These are phyloP conservation scores for Lunularia cruciata DNA, from an alignment of 225 moss, liverwort and hornwort species.

Conservation along the genomic window DNA sequence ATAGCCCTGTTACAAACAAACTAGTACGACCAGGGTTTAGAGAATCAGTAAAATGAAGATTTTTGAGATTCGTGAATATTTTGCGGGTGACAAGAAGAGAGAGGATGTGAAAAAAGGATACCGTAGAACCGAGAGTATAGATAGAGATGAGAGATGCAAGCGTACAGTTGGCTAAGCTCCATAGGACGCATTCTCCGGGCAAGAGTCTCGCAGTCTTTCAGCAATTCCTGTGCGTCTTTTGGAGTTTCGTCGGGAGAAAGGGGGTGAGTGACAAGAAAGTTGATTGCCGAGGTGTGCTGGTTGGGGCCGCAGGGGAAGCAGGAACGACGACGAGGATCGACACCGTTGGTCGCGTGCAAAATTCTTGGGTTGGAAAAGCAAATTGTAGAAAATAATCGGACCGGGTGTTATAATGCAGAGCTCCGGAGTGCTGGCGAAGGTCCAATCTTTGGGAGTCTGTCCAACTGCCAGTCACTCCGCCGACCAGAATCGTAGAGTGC, in stretches of 20 bases:
- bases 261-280: background rate
- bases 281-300: background rate
- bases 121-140: background rate
- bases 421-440: conserved; percentile 18
- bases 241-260: background rate
- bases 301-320: background rate
- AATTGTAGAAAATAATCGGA: too few species aligned
- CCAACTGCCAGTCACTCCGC: conserved; percentile 18
- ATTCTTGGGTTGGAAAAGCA: background rate
- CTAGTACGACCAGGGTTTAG: background rate
- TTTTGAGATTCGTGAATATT: too few species aligned
- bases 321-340: background rate
- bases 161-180: conserved; percentile 2
- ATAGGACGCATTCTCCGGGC: conserved; percentile 7
- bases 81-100: too few species aligned
- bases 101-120: background rate
- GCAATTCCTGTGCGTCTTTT: conserved; percentile 17
- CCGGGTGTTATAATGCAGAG: conserved; percentile 29
- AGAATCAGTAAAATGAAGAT: background rate
- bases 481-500: conserved; percentile 12
- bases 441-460: conserved; percentile 19
- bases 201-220: conserved; percentile 28
- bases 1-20: too few species aligned
- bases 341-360: background rate
- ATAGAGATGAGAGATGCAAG: background rate